Percentiles rank a stretch among this genome's conserved stretches.
These are phyloP conservation scores for Tylopilus cervinicoccineus DNA, from an alignment of 768 basidiomycete species.

Conservation along the genomic window DNA sequence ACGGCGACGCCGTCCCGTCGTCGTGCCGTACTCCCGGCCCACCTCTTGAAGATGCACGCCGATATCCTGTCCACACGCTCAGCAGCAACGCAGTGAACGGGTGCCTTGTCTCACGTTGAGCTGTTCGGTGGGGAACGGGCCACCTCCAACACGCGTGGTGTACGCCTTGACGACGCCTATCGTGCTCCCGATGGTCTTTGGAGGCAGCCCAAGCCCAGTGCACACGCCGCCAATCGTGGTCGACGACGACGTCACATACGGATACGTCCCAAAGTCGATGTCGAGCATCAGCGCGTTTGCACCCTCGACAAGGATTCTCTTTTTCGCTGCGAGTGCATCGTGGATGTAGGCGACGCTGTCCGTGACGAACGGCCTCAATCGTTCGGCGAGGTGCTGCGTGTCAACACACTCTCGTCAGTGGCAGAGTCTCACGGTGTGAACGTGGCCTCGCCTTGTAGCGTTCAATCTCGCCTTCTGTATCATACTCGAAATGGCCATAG, in stretches of 20 bases:
- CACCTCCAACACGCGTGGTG: constrained; percentile 97
- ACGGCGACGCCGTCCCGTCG: constrained; percentile 88
- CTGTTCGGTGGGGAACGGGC: constrained; percentile 96
- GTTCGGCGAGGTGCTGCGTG: constrained; percentile 70
- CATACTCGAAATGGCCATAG: constrained; percentile 97
- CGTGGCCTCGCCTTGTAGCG: constrained; percentile 77
- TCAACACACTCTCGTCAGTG: background rate
- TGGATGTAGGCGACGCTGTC: constrained; percentile 89
- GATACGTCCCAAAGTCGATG: constrained; percentile 97
- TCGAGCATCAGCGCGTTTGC: constrained; percentile 99
- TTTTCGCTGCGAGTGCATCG: constrained; percentile 66
- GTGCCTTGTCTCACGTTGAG: constrained; percentile 60
- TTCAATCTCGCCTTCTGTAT: constrained; percentile 92
- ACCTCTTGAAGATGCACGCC: constrained; percentile 92
- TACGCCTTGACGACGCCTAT: constrained; percentile 98
- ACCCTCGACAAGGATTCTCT: constrained; percentile 89
- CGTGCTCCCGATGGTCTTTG: constrained; percentile 76
- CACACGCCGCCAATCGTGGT: constrained; percentile 94
- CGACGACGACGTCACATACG: constrained; percentile 92
- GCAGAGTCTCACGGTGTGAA: background rate
- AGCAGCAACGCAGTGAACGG: background rate
- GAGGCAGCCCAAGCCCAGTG: constrained; percentile 96
- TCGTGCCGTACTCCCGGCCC: constrained; percentile 87
- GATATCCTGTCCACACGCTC: constrained; percentile 46
- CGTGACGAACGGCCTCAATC: constrained; percentile 82